Base-by-base conservation (phyloP, 768 basidiomycete species). In the Hydnum rufescens region DNA sequence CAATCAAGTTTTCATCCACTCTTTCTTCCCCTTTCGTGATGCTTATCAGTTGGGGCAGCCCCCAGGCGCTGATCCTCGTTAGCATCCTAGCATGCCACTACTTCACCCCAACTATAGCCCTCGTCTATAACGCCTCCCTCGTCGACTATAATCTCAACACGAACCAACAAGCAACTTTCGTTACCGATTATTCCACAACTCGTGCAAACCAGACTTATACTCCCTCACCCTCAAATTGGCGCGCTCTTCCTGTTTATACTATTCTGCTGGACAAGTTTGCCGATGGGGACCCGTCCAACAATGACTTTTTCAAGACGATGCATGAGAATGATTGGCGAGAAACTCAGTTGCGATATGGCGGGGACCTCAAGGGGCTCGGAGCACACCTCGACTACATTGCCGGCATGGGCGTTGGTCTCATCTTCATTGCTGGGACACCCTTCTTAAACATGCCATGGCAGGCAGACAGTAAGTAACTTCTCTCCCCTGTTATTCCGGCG, bases 401-500 rank as follows among this genome's bases (percentile, higher is more conserved):
- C 43, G 85, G 84, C 57, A 90, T 92, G 85, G 90, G 90, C 57
- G 66, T 88, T 55, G 70, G 70, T 59, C 72, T 78, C 50, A 77
- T 95, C 59, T 95, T 87, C 68, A 82, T 93, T 63, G 87, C 90
- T 23, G 90, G 90, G 51, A 95, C 90, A 1, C 77, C 80, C 51
- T 95, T 88, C 65, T 56, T 95, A 56, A 93, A 93, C 72, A 90
- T 90, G 89, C 66, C 87, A n/a, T 93, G 89, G 89, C 82, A 90
- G 62, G 82, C 87, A 3, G 89, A 93, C 74, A 88, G 89, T 90
- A 51, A 62, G 87, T 28, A 25, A 8, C 44, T 26, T 47, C 25
- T 47, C 36, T 8, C 44, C 44, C 8, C 44, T 13, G 13, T 47
- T 25, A 25, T 13, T 13, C 26, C 25, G 8, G 44, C 13, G 13